Conservation (phyloP, 2,329 filamentous ascomycete genomes). For the Emericellopsis cladophorae region DNA sequence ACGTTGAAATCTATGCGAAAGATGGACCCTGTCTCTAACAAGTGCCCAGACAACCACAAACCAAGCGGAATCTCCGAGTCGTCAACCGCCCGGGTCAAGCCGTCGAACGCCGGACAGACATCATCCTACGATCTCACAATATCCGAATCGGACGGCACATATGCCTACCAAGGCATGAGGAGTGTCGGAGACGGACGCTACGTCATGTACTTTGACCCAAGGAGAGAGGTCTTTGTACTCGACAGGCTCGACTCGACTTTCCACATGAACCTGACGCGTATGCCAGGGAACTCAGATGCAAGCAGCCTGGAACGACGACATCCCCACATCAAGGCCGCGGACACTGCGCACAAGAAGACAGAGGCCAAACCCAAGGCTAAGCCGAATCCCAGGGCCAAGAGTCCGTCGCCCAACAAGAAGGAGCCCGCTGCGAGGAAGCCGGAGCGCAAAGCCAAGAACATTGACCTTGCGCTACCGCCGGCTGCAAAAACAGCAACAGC, state of each 20-base stretch:
- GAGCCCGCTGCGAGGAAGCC: slow-evolving; percentile 3
- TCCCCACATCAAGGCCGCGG: slow-evolving; percentile 39
- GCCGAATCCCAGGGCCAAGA: neutral
- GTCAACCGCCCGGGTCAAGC: slow-evolving; percentile 37
- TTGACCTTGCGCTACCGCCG: slow-evolving; percentile 22
- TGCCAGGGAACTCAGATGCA: slow-evolving; percentile 51
- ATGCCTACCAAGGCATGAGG: slow-evolving; percentile 48
- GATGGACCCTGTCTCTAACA: slow-evolving; percentile 3
- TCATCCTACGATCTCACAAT: slow-evolving; percentile 44
- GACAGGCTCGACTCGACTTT: slow-evolving; percentile 73
- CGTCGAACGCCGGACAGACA: slow-evolving; percentile 29
- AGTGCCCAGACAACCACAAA: slow-evolving; percentile 47
- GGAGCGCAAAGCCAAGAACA: slow-evolving; percentile 19
- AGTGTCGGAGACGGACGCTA: slow-evolving; percentile 44
- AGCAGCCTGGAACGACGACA: slow-evolving; percentile 54
- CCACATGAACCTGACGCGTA: slow-evolving; percentile 71
- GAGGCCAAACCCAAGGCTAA: slow-evolving; percentile 9
- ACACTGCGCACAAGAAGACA: neutral
- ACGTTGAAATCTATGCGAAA: slow-evolving; percentile 12
- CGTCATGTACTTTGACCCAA: slow-evolving; percentile 64
- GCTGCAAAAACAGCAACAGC: slow-evolving; percentile 12
- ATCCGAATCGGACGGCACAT: slow-evolving; percentile 35
- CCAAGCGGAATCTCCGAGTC: slow-evolving; percentile 36
- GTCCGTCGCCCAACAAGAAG: slow-evolving; percentile 5
- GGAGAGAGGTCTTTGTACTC: slow-evolving; percentile 64